These are phyloP conservation scores for Nectriaceae sp. DNA, from an alignment of 2,329 filamentous ascomycete genomes.

Conservation along the genomic window DNA sequence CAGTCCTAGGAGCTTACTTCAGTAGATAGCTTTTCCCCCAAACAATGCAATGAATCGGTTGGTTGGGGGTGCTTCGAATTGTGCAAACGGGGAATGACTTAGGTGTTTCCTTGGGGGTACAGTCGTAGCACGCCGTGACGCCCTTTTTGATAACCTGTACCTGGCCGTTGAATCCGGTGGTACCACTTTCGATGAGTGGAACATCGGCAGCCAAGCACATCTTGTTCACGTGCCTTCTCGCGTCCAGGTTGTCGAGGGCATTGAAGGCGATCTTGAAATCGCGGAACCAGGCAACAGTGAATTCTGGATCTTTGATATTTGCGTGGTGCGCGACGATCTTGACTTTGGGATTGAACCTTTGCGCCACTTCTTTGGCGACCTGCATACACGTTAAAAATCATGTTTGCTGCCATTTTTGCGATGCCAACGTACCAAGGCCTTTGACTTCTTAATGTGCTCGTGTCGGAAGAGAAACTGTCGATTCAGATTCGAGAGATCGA, in stretches of 20 bases:
- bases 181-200: slow-evolving; percentile 92
- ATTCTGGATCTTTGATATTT: slow-evolving; percentile 89
- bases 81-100: slow-evolving; percentile 97
- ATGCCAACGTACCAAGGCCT: slow-evolving; percentile 71
- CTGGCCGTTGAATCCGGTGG: slow-evolving; percentile 96
- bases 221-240: slow-evolving; percentile 90
- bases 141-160: slow-evolving; percentile 96
- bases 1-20: slow-evolving; percentile 51
- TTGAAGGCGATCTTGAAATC: slow-evolving; percentile 90
- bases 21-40: slow-evolving; percentile 98
- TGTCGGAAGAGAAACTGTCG: slow-evolving; percentile 95
- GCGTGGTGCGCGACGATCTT: slow-evolving; percentile 88
- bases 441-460: slow-evolving; percentile 97
- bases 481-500: slow-evolving; percentile 96
- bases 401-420: slow-evolving; percentile 1
- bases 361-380: slow-evolving; percentile 91
- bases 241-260: slow-evolving; percentile 93
- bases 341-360: slow-evolving; percentile 85
- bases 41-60: slow-evolving; percentile 97
- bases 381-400: slow-evolving; percentile 38
- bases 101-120: slow-evolving; percentile 82
- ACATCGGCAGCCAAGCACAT: slow-evolving; percentile 95
- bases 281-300: slow-evolving; percentile 87
- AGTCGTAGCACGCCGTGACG: slow-evolving; percentile 94
- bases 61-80: slow-evolving; percentile 92